Conservation (phyloP, 768 basidiomycete species). For the Tylopilus vinaceipallidus region DNA sequence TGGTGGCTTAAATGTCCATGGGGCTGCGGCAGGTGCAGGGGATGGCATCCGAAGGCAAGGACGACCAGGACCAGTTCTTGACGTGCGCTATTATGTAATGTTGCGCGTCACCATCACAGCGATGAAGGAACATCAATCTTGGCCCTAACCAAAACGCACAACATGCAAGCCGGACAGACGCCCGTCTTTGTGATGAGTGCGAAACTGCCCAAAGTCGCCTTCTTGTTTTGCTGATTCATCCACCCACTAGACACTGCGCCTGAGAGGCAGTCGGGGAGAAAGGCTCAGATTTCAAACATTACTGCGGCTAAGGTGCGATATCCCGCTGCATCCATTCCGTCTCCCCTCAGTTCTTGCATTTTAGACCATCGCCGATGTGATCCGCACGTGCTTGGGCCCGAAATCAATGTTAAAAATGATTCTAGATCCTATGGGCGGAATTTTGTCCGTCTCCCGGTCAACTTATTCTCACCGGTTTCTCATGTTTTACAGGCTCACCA, state of each 20-base stretch:
- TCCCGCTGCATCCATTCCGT: accelerated
- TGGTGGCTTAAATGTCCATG: no score
- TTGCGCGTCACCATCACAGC: no score
- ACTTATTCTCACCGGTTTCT: background rate
- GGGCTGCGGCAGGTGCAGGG: no score
- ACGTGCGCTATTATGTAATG: no score
- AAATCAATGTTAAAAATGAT: constrained; percentile 99
- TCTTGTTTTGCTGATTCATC: background rate
- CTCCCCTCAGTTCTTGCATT: background rate
- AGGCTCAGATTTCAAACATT: constrained; percentile 96
- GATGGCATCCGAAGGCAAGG: no score
- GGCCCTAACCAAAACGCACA: no score
- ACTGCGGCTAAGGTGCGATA: constrained; percentile 85
- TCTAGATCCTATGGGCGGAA: constrained; percentile 98
- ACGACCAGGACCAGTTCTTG: no score
- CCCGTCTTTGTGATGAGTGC: constrained; percentile 84
- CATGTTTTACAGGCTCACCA: constrained; percentile 66
- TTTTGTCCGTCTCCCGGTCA: constrained; percentile 58
- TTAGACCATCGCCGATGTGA: constrained; percentile 97
- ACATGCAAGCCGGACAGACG: constrained; percentile 50
- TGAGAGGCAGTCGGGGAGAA: constrained; percentile 89
- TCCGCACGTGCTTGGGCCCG: constrained; percentile 94
- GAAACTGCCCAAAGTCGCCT: constrained; percentile 16
- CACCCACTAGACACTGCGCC: constrained; percentile 76
- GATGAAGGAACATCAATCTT: no score